These are phyloP conservation scores for Phialocephala sp. DNA, from an alignment of 2,329 filamentous ascomycete species.

Conservation along the genomic window DNA sequence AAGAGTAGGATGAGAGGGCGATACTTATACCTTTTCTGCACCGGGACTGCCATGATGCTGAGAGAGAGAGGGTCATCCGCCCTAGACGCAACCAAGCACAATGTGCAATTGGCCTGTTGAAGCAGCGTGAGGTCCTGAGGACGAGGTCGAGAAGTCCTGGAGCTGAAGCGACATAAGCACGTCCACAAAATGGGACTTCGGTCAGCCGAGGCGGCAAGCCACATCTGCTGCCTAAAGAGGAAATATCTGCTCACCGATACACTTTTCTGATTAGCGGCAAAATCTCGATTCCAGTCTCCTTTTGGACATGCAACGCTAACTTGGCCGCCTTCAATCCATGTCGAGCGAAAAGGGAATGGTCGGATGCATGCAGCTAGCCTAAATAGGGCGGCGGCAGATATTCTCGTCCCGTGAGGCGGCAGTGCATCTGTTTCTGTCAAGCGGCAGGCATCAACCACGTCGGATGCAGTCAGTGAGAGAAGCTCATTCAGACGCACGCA, in stretches of 20 bases:
- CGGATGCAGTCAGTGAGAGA: no score
- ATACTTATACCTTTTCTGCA: constrained; percentile 10
- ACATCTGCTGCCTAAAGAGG: constrained; percentile 1
- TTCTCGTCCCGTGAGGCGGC: background rate
- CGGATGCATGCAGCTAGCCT: background rate
- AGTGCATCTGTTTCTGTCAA: background rate
- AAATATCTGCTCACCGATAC: background rate
- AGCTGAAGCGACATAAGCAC: background rate
- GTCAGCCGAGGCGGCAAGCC: background rate
- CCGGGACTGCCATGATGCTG: background rate
- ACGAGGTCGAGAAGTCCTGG: constrained; percentile 11
- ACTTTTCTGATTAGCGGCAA: constrained; percentile 1
- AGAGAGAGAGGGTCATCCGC: no score
- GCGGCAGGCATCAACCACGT: background rate
- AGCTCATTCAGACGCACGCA: background rate
- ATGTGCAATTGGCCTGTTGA: constrained; percentile 7
- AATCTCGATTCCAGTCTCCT: background rate
- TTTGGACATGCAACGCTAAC: constrained; percentile 2
- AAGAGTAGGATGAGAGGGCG: background rate
- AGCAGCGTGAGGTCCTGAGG: constrained; percentile 6
- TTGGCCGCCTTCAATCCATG: background rate
- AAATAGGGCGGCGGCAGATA: background rate
- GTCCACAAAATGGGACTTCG: background rate
- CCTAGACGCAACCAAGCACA: background rate
- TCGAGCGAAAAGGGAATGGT: background rate